Conservation (phyloP, 108 stramenopile genomes). For the Mediolabrus comicus region DNA sequence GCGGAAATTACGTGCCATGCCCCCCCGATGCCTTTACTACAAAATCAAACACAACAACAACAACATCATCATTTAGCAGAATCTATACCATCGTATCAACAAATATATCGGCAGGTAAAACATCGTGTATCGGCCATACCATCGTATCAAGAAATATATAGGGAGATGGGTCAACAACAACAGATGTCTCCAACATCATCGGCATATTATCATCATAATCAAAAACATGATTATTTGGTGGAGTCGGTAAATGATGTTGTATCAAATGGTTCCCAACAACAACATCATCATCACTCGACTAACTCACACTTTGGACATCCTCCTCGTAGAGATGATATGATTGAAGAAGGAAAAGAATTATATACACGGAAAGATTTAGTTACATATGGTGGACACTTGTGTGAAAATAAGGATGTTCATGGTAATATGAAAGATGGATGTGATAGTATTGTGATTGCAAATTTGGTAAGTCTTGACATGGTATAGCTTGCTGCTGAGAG, state of each 20-base stretch:
- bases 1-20: slow-evolving; percentile 47
- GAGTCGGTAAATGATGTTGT: slow-evolving; percentile 11
- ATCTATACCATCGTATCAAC: slow-evolving; percentile 15
- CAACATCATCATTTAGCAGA: neutral
- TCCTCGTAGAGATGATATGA: slow-evolving; percentile 25
- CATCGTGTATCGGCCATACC: slow-evolving; percentile 29
- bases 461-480: slow-evolving; percentile 26
- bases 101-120: slow-evolving; percentile 6
- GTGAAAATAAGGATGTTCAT: slow-evolving; percentile 51
- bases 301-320: slow-evolving; percentile 38
- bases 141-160: slow-evolving; percentile 52
- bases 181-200: slow-evolving; percentile 3
- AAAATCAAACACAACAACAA: neutral
- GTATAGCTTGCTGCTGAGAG: no score
- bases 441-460: slow-evolving; percentile 54
- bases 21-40: slow-evolving; percentile 35
- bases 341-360: slow-evolving; percentile 46
- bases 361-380: slow-evolving; percentile 42
- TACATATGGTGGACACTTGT: slow-evolving; percentile 30
- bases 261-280: slow-evolving; percentile 2
- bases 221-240: slow-evolving; percentile 7
- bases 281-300: neutral
- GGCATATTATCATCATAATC: neutral
- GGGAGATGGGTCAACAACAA: slow-evolving; percentile 32
- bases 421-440: slow-evolving; percentile 52